Percentiles rank a stretch among this genome's conserved stretches.
phyloP scores from a whole-genome alignment of 306 rosid genomes.

The Trifolium fragiferum region DNA sequence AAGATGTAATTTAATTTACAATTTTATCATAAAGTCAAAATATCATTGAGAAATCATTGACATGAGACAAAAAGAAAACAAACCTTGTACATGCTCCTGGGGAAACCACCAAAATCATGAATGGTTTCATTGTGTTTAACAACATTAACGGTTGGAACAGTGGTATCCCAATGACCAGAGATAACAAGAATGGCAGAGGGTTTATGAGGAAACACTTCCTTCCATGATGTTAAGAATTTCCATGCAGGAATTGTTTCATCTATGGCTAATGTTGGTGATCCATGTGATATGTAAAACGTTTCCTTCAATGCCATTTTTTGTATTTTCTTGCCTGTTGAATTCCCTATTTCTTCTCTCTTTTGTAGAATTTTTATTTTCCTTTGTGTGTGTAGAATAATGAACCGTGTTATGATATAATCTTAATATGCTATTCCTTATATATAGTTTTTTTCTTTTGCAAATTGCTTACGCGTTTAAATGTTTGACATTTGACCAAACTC shows the following conservation, averaged over 20 bases:
- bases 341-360: neutral
- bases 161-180: constrained; percentile 24
- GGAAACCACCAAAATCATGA: constrained; percentile 14
- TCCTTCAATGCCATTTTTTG: constrained; percentile 22
- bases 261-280: constrained; percentile 24
- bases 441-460: neutral
- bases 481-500: constrained; percentile 12
- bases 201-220: neutral
- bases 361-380: neutral
- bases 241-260: constrained; percentile 28
- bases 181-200: constrained; percentile 21
- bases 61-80: neutral
- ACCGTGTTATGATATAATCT: constrained; percentile 13
- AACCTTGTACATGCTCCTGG: constrained; percentile 24
- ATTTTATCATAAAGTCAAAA: neutral
- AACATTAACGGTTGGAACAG: constrained; percentile 14
- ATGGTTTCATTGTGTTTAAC: constrained; percentile 12
- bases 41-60: neutral
- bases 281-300: constrained; percentile 30
- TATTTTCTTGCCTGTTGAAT: neutral
- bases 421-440: constrained; percentile 14
- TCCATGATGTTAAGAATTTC: constrained; percentile 16
- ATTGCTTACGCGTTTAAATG: neutral
- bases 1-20: neutral
- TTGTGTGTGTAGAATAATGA: neutral